A percentile compares a stretch with the other conserved stretches of the same genome.
These are phyloP conservation scores for Trichoderma afroharzianum DNA, from an alignment of 2,329 filamentous ascomycete species.

Conservation along the genomic window DNA sequence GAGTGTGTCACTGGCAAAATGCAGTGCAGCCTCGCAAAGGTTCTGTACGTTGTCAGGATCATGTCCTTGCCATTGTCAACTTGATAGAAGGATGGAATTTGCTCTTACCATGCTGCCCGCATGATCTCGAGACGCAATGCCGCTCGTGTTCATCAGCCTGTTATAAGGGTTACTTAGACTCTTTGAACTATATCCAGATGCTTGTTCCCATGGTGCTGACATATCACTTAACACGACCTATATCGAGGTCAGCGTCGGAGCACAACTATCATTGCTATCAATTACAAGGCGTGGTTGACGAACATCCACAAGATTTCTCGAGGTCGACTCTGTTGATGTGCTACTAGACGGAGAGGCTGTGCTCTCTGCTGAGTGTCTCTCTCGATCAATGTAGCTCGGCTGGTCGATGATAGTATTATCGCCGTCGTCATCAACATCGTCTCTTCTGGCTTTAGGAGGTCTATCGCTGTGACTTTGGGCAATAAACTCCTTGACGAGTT, in stretches of 20 bases:
- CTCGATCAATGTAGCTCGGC: slow-evolving; percentile 64
- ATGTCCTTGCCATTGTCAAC: background rate
- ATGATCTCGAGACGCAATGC: slow-evolving; percentile 81
- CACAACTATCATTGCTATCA: background rate
- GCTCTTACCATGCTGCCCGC: slow-evolving; percentile 83
- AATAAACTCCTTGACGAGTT: slow-evolving; percentile 73
- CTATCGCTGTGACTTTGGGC: slow-evolving; percentile 46
- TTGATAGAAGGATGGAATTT: background rate
- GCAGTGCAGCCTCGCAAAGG: slow-evolving; percentile 79
- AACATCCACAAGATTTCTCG: slow-evolving; percentile 59
- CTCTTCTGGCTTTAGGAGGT: slow-evolving; percentile 16
- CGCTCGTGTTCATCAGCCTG: slow-evolving; percentile 99
- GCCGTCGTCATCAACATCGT: slow-evolving; percentile 23
- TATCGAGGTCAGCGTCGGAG: background rate
- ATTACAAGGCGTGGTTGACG: slow-evolving; percentile 25
- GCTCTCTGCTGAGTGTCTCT: slow-evolving; percentile 41
- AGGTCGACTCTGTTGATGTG: background rate
- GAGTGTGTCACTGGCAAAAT: slow-evolving; percentile 82
- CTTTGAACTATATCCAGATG: slow-evolving; percentile 72
- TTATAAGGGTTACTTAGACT: slow-evolving; percentile 91
- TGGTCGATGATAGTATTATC: slow-evolving; percentile 32
- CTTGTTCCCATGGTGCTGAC: slow-evolving; percentile 93
- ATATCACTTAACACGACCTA: slow-evolving; percentile 95
- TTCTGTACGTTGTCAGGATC: slow-evolving; percentile 55
- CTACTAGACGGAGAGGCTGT: slow-evolving; percentile 35